A percentile compares a stretch with the other conserved stretches of the same genome.
Conservation (phyloP, 139 green algal genomes). For the Ettlia oleoabundans region DNA sequence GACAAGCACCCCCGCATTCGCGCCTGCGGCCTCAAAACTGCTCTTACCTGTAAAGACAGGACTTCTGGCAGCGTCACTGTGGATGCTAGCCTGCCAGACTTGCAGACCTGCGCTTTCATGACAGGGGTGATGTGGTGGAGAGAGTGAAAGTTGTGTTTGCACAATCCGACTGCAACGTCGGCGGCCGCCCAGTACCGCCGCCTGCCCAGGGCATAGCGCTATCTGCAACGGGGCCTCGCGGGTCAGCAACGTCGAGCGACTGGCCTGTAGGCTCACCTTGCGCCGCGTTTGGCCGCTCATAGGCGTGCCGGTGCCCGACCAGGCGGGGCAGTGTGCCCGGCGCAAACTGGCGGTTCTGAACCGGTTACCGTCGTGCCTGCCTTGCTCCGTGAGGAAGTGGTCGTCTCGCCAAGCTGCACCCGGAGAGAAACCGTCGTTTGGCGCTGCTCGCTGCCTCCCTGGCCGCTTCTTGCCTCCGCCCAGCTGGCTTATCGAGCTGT, state of each 20-base stretch:
- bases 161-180: too few species aligned
- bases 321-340: too few species aligned
- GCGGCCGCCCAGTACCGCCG: background rate
- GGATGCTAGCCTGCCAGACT: slow-evolving; percentile 4
- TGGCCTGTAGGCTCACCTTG: background rate
- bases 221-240: too few species aligned
- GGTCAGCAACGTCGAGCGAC: background rate
- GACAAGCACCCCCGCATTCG: background rate
- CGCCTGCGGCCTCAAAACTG: background rate
- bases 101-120: slow-evolving; percentile 14
- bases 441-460: too few species aligned
- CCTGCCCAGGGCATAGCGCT: too few species aligned
- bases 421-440: too few species aligned
- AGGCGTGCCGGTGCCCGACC: background rate
- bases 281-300: slow-evolving; percentile 13
- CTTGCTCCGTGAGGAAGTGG: too few species aligned
- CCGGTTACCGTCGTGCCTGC: too few species aligned
- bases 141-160: background rate
- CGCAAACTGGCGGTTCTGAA: too few species aligned
- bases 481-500: too few species aligned
- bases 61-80: slow-evolving; percentile 15
- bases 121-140: background rate
- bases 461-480: too few species aligned
- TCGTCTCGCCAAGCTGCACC: too few species aligned
- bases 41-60: background rate